phyloP scores from a whole-genome alignment of 192 early-diverging fungal species.

The Coemansia sp. region DNA sequence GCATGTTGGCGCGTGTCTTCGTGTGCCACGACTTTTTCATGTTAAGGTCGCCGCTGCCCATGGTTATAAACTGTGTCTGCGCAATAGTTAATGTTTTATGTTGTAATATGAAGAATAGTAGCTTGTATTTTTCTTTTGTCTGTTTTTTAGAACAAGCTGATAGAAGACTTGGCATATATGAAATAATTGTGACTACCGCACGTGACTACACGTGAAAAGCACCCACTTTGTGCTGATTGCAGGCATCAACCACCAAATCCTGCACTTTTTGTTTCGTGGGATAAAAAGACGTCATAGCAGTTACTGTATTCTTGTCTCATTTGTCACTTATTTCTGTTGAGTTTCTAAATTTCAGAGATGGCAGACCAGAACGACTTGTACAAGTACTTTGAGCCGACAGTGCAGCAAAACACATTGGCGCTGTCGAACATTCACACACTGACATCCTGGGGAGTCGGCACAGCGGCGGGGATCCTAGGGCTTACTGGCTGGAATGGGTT shows the following conservation, averaged over 20 bases:
- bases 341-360: constrained; percentile 11
- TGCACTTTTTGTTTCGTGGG: no score
- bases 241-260: neutral
- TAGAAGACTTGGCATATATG: neutral
- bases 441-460: constrained; percentile 60
- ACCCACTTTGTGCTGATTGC: neutral
- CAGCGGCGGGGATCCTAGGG: constrained; percentile 85
- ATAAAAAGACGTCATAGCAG: no score
- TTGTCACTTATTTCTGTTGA: neutral
- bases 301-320: neutral
- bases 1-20: constrained; percentile 82
- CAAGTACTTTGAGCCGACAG: constrained; percentile 55
- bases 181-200: neutral
- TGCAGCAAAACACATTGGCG: constrained; percentile 47
- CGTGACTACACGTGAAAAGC: constrained; percentile 1
- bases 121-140: neutral
- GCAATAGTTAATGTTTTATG: no score
- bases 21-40: constrained; percentile 99
- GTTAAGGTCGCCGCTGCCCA: constrained; percentile 61
- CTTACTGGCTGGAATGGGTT: constrained; percentile 82
- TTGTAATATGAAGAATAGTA: neutral
- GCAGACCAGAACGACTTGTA: constrained; percentile 36
- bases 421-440: constrained; percentile 53
- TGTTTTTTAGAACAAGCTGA: neutral
- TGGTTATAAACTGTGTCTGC: constrained; percentile 1